phyloP scores from a whole-genome alignment of 768 basidiomycete species.

The Lactifluus rugatus region DNA sequence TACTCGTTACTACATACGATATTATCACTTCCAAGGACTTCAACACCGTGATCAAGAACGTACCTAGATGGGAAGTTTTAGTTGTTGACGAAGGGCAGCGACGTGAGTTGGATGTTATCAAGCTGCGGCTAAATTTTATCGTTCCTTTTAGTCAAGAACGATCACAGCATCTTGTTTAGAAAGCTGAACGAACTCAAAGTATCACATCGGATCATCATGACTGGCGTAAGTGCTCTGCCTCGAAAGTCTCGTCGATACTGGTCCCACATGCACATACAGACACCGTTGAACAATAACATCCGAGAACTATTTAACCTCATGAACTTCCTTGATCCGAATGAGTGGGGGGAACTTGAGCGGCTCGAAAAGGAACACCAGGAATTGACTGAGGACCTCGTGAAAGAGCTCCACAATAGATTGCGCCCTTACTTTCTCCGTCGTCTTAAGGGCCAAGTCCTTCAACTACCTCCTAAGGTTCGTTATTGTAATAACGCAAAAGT shows the following conservation, averaged over 20 bases:
- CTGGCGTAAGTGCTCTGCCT: constrained; percentile 46
- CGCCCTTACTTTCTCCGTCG: constrained; percentile 90
- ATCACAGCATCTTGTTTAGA: constrained; percentile 68
- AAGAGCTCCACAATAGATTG: constrained; percentile 66
- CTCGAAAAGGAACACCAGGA: constrained; percentile 68
- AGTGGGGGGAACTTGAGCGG: constrained; percentile 67
- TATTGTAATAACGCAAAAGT: background rate
- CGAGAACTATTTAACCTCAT: constrained; percentile 94
- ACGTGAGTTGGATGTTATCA: constrained; percentile 40
- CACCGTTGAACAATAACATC: constrained; percentile 95
- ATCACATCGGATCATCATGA: constrained; percentile 79
- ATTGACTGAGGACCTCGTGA: constrained; percentile 71
- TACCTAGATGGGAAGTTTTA: constrained; percentile 90
- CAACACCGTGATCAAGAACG: constrained; percentile 59
- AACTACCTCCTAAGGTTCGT: constrained; percentile 80
- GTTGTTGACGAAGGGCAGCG: constrained; percentile 92
- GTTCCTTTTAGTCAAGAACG: constrained; percentile 62
- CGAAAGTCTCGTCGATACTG: background rate
- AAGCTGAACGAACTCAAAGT: constrained; percentile 72
- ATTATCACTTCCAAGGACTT: constrained; percentile 66
- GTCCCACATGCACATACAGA: constrained; percentile 34
- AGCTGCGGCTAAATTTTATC: constrained; percentile 12
- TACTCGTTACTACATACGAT: constrained; percentile 91
- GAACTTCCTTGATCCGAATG: constrained; percentile 79
- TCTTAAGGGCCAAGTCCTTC: constrained; percentile 85